Conservation (phyloP, 805 yeast species). For the Metschnikowia koreensis region DNA sequence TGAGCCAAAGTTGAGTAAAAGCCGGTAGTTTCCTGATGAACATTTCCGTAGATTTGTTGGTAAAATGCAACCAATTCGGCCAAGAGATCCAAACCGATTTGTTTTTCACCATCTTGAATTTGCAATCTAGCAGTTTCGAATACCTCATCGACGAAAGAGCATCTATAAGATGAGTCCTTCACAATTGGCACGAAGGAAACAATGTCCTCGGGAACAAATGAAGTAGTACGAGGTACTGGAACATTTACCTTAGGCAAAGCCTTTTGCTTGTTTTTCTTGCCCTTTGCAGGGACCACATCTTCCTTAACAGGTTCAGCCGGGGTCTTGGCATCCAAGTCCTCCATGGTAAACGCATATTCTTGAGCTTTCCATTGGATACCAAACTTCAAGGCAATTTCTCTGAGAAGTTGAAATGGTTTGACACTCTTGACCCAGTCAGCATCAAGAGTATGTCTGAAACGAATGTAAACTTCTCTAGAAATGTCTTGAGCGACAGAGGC, state of each 20-base stretch:
- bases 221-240: conserved; percentile 30
- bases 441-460: conserved; percentile 64
- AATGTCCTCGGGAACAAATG: conserved; percentile 61
- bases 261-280: conserved; percentile 34
- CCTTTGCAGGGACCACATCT: conserved; percentile 17
- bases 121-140: conserved; percentile 58
- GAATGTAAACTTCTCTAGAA: conserved; percentile 49
- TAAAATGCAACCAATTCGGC: conserved; percentile 68
- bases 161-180: conserved; percentile 65
- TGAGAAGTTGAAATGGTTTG: conserved; percentile 48
- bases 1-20: conserved; percentile 66
- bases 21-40: conserved; percentile 76
- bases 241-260: conserved; percentile 11
- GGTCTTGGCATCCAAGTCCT: conserved; percentile 30
- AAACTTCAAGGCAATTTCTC: conserved; percentile 70
- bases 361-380: conserved; percentile 82
- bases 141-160: conserved; percentile 71
- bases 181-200: conserved; percentile 69
- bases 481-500: conserved; percentile 45
- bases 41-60: conserved; percentile 80
- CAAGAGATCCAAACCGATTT: conserved; percentile 61
- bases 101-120: conserved; percentile 41
- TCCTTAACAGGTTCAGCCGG: conserved; percentile 25
- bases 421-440: conserved; percentile 45
- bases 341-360: conserved; percentile 48